A percentile compares a stretch with the other conserved stretches of the same genome.
phyloP scores from a whole-genome alignment of 257 asterid species.

The Solanum infundibuliforme region DNA sequence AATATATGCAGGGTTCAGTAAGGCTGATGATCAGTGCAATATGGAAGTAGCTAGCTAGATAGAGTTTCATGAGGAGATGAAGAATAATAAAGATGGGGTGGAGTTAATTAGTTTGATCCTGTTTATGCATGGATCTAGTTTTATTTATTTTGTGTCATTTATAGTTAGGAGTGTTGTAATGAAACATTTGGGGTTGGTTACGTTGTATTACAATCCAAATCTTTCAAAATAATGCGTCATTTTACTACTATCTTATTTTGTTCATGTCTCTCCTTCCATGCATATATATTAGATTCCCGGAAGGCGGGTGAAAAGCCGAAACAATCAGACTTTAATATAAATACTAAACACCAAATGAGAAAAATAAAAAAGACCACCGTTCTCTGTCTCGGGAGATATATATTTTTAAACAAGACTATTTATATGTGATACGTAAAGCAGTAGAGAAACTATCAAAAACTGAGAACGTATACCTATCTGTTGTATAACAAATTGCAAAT shows the following conservation, averaged over 20 bases:
- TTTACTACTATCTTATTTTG: not conserved
- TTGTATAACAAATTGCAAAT: too few species aligned
- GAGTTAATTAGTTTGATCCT: not conserved
- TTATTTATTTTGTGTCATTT: not conserved
- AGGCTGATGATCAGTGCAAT: not conserved
- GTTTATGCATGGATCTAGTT: not conserved
- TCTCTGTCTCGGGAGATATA: too few species aligned
- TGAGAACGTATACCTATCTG: too few species aligned
- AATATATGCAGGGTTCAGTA: not conserved
- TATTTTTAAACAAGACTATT: too few species aligned
- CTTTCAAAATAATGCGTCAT: not conserved
- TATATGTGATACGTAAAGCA: too few species aligned
- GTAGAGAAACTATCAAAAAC: too few species aligned
- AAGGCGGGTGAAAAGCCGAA: too few species aligned
- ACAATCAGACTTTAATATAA: too few species aligned
- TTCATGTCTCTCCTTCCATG: not conserved
- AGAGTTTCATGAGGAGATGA: not conserved
- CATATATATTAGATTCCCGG: too few species aligned
- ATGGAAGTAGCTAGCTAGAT: not conserved
- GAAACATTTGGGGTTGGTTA: not conserved
- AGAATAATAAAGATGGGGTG: not conserved
- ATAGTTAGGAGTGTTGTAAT: not conserved
- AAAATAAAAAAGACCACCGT: too few species aligned
- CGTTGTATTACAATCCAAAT: not conserved
- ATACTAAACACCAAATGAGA: accelerated